These are phyloP conservation scores for Kwoniella shandongensis DNA, from an alignment of 768 basidiomycete species.

Conservation along the genomic window DNA sequence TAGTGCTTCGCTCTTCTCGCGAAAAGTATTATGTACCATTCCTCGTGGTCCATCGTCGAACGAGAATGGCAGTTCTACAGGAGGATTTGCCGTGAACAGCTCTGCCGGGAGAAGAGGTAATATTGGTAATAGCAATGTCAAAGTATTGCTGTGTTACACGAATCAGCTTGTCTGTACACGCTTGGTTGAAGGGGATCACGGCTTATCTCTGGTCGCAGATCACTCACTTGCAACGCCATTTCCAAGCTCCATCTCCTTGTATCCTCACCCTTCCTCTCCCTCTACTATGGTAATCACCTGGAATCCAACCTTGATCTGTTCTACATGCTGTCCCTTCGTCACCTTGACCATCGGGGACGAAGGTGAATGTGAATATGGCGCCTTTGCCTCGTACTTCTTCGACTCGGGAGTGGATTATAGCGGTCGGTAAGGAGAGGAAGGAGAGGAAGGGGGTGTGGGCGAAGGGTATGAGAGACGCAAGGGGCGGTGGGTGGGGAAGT, in stretches of 20 bases:
- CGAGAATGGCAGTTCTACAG: conserved; percentile 36
- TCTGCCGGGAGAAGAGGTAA: conserved; percentile 31
- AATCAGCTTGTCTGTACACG: too few species aligned
- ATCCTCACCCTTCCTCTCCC: conserved; percentile 38
- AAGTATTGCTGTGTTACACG: conserved; percentile 43
- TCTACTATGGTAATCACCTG: conserved; percentile 17
- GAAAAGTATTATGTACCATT: conserved; percentile 34
- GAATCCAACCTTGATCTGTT: conserved; percentile 28
- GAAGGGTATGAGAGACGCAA: conserved; percentile 23
- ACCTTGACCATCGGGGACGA: conserved; percentile 40
- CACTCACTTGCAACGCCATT: conserved; percentile 41
- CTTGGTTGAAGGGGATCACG: too few species aligned
- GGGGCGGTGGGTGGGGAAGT: conserved; percentile 19
- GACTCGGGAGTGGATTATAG: conserved; percentile 26
- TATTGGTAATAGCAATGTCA: conserved; percentile 34
- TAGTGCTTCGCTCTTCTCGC: conserved; percentile 32
- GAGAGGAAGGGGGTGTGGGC: conserved; percentile 33
- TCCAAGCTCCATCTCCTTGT: conserved; percentile 32
- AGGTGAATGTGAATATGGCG: conserved; percentile 29
- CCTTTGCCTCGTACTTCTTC: conserved; percentile 22
- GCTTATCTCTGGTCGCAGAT: background rate
- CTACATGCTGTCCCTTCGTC: conserved; percentile 40
- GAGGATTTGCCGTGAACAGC: conserved; percentile 32
- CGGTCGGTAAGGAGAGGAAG: conserved; percentile 27
- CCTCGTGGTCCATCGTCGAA: conserved; percentile 36